phyloP scores from a whole-genome alignment of 2,329 filamentous ascomycete genomes.

The Apiospora kogelbergensis region DNA sequence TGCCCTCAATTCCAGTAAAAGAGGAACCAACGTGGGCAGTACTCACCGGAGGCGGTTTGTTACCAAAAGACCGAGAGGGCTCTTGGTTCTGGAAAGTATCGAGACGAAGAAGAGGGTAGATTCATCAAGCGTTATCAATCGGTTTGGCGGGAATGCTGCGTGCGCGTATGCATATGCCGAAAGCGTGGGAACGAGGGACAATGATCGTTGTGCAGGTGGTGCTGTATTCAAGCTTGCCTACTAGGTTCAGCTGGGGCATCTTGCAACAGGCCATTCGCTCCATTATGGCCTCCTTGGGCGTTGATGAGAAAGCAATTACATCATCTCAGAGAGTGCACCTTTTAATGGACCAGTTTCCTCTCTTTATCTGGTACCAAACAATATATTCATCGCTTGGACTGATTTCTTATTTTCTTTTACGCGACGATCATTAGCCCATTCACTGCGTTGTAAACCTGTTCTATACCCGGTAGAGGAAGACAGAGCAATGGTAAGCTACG shows the following conservation, averaged over 20 bases:
- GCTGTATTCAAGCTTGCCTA: not conserved
- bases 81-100: not conserved
- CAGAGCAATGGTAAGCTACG: not conserved
- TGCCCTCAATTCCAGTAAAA: not conserved
- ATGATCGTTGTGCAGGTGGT: not conserved
- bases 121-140: not conserved
- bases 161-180: not conserved
- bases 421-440: not conserved
- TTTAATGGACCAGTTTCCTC: not conserved
- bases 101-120: not conserved
- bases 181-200: not conserved
- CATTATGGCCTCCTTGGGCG: not conserved
- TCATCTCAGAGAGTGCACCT: not conserved
- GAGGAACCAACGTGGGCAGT: not conserved
- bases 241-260: not conserved
- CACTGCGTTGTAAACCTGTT: not conserved
- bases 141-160: not conserved
- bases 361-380: not conserved
- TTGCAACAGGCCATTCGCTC: not conserved
- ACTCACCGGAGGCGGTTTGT: not conserved
- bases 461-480: not conserved
- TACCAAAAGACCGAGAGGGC: not conserved
- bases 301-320: not conserved
- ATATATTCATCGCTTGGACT: not conserved
- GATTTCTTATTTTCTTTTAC: not conserved